Evolutionary conservation across 139 green algal species (phyloP).

Genomic region (Volvox reticuliferus): DNA sequence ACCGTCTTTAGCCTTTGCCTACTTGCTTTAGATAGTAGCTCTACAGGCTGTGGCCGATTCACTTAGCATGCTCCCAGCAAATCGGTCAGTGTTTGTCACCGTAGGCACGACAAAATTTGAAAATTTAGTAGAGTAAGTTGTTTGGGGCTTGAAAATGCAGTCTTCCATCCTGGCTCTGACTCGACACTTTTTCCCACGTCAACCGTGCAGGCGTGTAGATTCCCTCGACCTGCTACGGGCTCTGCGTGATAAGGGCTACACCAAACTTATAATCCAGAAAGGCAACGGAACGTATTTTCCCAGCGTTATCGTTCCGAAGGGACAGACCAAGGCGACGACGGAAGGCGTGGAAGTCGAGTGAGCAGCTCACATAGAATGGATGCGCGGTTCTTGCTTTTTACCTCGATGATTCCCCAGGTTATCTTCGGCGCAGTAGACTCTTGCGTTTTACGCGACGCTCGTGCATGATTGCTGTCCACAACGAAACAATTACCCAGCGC

Average conservation of each 20-base stretch:
- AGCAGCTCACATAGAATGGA: neutral
- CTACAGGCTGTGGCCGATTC: neutral
- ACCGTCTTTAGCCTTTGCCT: neutral
- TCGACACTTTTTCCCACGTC: neutral
- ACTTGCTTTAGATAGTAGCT: neutral
- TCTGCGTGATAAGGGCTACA: slow-evolving; percentile 72
- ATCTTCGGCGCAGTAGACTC: too few species aligned
- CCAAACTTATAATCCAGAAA: slow-evolving; percentile 77
- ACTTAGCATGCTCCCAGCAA: slow-evolving; percentile 14
- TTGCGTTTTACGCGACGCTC: too few species aligned
- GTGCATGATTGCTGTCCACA: too few species aligned
- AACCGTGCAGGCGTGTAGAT: slow-evolving; percentile 70
- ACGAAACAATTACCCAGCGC: too few species aligned
- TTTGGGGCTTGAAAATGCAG: neutral
- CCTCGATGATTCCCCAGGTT: too few species aligned
- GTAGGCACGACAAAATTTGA: slow-evolving; percentile 92
- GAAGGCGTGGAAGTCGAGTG: slow-evolving; percentile 69
- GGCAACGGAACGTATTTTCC: slow-evolving; percentile 65
- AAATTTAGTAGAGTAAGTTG: slow-evolving; percentile 67
- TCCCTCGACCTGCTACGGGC: slow-evolving; percentile 53
- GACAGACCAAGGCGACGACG: slow-evolving; percentile 43
- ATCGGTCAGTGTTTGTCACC: slow-evolving; percentile 77
- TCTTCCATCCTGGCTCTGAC: neutral
- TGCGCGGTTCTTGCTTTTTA: neutral
- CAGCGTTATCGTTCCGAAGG: slow-evolving; percentile 54